Evolutionary conservation across 352 stramenopile species (phyloP), one percentile per base, ranked within the genome.

Genomic region (Globisporangium paroecandrum): DNA sequence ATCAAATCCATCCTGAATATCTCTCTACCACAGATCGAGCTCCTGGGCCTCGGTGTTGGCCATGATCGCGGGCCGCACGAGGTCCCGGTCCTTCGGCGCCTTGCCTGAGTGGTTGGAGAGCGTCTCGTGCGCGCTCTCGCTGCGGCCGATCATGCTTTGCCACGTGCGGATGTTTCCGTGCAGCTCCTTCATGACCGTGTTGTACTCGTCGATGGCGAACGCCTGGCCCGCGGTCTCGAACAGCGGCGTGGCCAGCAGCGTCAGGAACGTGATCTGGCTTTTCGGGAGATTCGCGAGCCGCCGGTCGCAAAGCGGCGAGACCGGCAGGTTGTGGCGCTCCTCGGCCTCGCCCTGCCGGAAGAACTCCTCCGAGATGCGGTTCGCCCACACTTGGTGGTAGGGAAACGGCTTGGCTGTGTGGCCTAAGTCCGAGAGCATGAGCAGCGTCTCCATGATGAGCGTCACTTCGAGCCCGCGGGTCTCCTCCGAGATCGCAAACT

Each of bases 401-500:
- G 61, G 62, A 57, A 91, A 91, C 10, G 83, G 81, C 62, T 91
- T 89, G 41, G 76, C 77, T 3, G 81, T 87, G 70, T 91, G 83
- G 2, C 83, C 83, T 10, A 91, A 66, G 64, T 91, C 83, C 46
- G 81, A 55, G 12, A 91, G 70, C 83, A 91, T 91, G 43, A 89
- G 68, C 69, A 91, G 71, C 51, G 81, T 94, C 75, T 86, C 85
- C 87, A 88, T 90, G 51, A 89, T 83, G 12, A 84, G 66, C n/a
- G 76, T 76, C 10, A 90, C 70, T 38, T 90, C 78, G 7, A 90
- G 67, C 1, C 80, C 80, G 15, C 74, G 72, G 0, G 65, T 72
- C 56, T 89, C 78, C 25, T 83, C 75, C 9, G 74, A 72, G 32
- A 89, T 69, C 0, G 75, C 80, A 69, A 87, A 90, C 68, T 81